Conservation (phyloP, 1,284 basidiomycete species). For the Takashimella tepidaria region DNA sequence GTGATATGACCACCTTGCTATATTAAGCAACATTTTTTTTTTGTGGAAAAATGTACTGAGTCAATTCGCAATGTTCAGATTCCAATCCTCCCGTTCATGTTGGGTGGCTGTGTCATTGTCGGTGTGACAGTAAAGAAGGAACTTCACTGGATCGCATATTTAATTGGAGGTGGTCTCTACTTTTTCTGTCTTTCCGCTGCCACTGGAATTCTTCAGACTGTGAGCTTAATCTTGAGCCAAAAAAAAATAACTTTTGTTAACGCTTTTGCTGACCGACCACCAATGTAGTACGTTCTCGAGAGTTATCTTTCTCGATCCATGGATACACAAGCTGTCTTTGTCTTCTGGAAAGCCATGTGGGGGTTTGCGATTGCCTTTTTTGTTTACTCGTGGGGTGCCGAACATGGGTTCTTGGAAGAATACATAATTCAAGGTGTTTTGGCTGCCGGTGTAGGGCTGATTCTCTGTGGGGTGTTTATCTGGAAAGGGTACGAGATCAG, state of each 20-base stretch:
- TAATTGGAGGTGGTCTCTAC: constrained; percentile 39
- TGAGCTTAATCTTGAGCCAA: background rate
- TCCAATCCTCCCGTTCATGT: constrained; percentile 32
- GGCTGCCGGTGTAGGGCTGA: constrained; percentile 22
- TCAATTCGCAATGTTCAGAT: background rate
- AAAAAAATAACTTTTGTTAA: constrained; percentile 13
- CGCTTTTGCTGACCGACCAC: constrained; percentile 14
- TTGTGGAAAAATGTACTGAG: too few species aligned
- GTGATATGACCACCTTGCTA: constrained; percentile 1
- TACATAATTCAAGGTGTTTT: constrained; percentile 38
- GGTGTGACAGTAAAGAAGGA: constrained; percentile 32
- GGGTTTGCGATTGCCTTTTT: constrained; percentile 45
- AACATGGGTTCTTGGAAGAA: constrained; percentile 22
- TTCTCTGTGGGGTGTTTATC: constrained; percentile 24
- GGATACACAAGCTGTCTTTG: constrained; percentile 44
- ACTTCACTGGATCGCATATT: constrained; percentile 40
- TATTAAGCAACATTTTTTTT: too few species aligned
- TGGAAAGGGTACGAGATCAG: constrained; percentile 25
- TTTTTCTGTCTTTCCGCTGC: constrained; percentile 34
- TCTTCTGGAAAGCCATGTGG: constrained; percentile 46
- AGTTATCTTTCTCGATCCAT: constrained; percentile 32
- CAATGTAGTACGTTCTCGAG: constrained; percentile 42
- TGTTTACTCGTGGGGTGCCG: constrained; percentile 34
- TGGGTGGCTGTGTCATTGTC: constrained; percentile 33
- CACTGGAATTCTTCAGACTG: constrained; percentile 25